These are phyloP conservation scores for Anisodus tanguticus DNA, from an alignment of 257 asterid species.

Conservation along the genomic window DNA sequence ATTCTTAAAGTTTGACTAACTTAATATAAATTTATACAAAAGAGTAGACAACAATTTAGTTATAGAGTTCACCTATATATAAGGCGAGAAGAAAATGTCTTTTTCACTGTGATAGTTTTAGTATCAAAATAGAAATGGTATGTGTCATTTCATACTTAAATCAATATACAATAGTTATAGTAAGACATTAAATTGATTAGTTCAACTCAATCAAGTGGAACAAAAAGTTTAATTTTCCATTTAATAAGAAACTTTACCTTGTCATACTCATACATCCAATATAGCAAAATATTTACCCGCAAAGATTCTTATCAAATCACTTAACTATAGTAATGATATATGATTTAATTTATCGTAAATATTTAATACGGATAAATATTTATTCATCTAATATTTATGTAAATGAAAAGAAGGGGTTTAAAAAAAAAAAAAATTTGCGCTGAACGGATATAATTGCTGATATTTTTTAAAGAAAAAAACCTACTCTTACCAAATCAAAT, in stretches of 20 bases:
- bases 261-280: neutral
- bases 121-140: neutral
- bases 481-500: too few species aligned
- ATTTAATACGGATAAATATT: neutral
- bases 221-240: neutral
- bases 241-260: neutral
- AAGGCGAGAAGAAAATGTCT: neutral
- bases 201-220: neutral
- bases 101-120: neutral
- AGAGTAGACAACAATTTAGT: too few species aligned
- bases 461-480: too few species aligned
- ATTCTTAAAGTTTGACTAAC: too few species aligned
- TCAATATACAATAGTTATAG: neutral
- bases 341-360: neutral
- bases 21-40: too few species aligned
- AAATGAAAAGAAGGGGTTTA: neutral
- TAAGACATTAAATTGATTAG: neutral
- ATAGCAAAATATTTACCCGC: neutral
- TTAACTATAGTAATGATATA: neutral
- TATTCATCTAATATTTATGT: neutral
- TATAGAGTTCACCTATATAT: neutral
- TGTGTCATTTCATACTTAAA: neutral
- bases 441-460: too few species aligned
- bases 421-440: too few species aligned
- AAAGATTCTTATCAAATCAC: neutral